These are phyloP conservation scores for Aspergillus bombycis DNA, from an alignment of 2,329 filamentous ascomycete species.

Conservation along the genomic window DNA sequence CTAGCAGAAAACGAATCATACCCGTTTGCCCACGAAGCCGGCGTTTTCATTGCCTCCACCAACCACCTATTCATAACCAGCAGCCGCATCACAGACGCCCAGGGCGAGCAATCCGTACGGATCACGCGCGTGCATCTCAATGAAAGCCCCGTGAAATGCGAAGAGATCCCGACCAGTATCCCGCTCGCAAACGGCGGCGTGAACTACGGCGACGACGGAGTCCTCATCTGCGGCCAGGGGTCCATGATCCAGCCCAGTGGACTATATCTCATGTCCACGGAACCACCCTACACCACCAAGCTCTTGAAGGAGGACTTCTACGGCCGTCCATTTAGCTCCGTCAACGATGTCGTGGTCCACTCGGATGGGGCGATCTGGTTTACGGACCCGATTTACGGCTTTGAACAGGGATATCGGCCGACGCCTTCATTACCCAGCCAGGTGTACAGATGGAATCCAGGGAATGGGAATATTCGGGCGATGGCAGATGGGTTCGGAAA, in stretches of 20 bases:
- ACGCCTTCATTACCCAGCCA: constrained; percentile 38
- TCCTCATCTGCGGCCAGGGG: constrained; percentile 51
- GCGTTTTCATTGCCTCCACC: constrained; percentile 37
- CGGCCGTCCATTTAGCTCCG: constrained; percentile 41
- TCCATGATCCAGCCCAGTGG: constrained; percentile 15
- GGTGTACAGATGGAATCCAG: constrained; percentile 44
- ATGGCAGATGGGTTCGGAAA: constrained; percentile 44
- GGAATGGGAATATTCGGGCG: constrained; percentile 35
- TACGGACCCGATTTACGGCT: constrained; percentile 43
- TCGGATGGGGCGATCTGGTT: constrained; percentile 42
- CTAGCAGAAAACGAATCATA: constrained; percentile 42
- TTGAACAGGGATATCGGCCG: constrained; percentile 38
- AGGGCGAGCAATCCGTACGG: constrained; percentile 23
- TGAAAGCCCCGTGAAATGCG: constrained; percentile 5
- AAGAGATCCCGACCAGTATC: constrained; percentile 36
- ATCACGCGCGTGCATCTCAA: constrained; percentile 23
- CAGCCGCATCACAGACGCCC: constrained; percentile 24
- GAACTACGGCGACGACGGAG: constrained; percentile 44
- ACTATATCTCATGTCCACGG: constrained; percentile 20
- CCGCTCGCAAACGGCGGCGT: constrained; percentile 55
- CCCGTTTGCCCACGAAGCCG: constrained; percentile 56
- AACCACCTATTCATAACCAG: constrained; percentile 44
- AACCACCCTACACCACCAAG: constrained; percentile 25
- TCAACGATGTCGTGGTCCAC: constrained; percentile 44
- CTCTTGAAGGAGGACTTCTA: constrained; percentile 37